These are phyloP conservation scores for Silene uniflora DNA, from an alignment of 148 eudicot species.

Conservation along the genomic window DNA sequence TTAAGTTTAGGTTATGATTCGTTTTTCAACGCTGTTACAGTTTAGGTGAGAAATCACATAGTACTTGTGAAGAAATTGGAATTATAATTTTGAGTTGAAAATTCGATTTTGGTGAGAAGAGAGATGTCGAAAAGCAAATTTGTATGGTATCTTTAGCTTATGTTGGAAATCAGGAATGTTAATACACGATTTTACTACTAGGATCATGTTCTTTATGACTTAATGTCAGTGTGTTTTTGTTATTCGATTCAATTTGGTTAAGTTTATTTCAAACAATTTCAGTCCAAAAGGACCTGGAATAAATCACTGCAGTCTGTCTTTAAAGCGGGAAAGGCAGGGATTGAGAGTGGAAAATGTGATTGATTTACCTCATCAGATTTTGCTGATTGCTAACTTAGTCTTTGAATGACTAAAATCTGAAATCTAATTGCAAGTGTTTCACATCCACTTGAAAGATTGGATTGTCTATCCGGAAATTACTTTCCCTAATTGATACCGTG, in stretches of 20 bases:
- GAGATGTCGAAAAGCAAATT: not conserved
- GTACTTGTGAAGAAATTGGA: not conserved
- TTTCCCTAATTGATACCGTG: not conserved
- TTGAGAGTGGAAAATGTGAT: not conserved
- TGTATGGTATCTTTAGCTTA: not conserved
- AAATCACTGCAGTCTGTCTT: too few species aligned
- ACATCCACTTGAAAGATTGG: not conserved
- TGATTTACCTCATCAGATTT: not conserved
- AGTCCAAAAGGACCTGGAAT: too few species aligned
- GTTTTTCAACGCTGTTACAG: not conserved
- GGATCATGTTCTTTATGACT: not conserved
- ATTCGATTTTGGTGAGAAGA: not conserved
- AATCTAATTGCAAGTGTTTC: too few species aligned
- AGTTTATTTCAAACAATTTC: too few species aligned
- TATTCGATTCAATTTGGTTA: too few species aligned
- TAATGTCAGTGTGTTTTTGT: too few species aligned
- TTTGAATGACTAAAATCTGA: too few species aligned
- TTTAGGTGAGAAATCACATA: not conserved
- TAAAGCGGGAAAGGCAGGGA: not conserved
- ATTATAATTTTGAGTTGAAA: not conserved
- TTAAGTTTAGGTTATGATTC: not conserved
- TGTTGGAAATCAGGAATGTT: not conserved
- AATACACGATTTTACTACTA: not conserved
- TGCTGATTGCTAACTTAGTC: not conserved
- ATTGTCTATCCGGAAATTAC: not conserved